phyloP scores from a whole-genome alignment of 495 filamentous ascomycete species.

The Cenococcum geophilum region DNA sequence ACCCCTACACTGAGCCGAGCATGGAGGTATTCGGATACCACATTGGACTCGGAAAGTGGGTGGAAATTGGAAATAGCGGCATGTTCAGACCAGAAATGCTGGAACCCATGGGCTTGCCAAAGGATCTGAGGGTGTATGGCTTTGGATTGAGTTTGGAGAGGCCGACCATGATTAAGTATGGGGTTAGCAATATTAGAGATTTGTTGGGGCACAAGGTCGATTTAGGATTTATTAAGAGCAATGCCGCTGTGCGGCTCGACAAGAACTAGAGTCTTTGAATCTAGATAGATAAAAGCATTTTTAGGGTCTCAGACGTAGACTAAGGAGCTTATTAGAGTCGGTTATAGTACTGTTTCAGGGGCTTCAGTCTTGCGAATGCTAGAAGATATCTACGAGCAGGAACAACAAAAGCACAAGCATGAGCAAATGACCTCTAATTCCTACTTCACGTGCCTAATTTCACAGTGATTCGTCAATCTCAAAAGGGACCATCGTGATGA shows the following conservation, averaged over 20 bases:
- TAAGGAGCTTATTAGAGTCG: too few species aligned
- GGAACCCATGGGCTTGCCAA: slow-evolving; percentile 80
- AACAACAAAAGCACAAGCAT: too few species aligned
- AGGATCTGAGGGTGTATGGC: slow-evolving; percentile 81
- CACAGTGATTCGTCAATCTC: too few species aligned
- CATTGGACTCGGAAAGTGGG: slow-evolving; percentile 79
- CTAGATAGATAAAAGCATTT: too few species aligned
- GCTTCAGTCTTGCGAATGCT: too few species aligned
- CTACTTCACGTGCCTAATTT: too few species aligned
- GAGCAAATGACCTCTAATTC: too few species aligned
- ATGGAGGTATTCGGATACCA: slow-evolving; percentile 97
- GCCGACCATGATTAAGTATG: slow-evolving; percentile 93
- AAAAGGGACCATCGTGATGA: too few species aligned
- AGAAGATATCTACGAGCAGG: too few species aligned
- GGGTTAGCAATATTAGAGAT: slow-evolving; percentile 41
- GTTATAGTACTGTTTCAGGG: too few species aligned
- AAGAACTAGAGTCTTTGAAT: slow-evolving; percentile 28
- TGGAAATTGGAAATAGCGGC: slow-evolving; percentile 95
- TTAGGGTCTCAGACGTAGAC: too few species aligned
- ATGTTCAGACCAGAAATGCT: slow-evolving; percentile 99
- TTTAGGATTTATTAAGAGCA: slow-evolving; percentile 37
- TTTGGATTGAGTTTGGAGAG: slow-evolving; percentile 87
- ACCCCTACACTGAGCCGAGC: slow-evolving; percentile 94
- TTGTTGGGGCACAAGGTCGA: slow-evolving; percentile 43
- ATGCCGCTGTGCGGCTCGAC: slow-evolving; percentile 41